Percentiles rank a stretch among this genome's conserved stretches.
phyloP scores from a whole-genome alignment of 306 rosid genomes.

The Begonia fuchsioides region DNA sequence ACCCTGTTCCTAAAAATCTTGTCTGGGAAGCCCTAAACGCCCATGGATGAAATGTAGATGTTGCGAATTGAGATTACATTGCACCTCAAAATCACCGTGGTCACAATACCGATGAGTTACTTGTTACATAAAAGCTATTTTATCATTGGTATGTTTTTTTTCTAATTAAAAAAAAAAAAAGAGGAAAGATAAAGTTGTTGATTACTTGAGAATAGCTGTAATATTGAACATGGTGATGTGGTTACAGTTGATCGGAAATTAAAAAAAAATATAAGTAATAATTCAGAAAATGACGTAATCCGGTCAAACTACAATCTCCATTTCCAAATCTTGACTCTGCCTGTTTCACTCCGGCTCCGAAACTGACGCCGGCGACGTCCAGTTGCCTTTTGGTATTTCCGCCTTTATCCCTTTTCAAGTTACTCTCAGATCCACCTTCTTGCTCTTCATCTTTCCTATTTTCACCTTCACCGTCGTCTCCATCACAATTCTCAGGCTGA shows the following conservation, averaged over 20 bases:
- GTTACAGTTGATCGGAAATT: no score
- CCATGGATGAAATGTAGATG: slow-evolving; percentile 10
- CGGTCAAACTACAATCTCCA: slow-evolving; percentile 18
- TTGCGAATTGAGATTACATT: no score
- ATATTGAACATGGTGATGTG: no score
- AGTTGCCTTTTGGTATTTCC: slow-evolving; percentile 54
- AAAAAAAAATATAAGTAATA: no score
- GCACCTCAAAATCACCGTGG: no score
- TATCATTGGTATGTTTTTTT: no score
- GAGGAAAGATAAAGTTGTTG: no score
- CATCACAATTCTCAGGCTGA: slow-evolving; percentile 55
- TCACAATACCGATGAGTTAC: no score
- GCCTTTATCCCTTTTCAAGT: slow-evolving; percentile 54
- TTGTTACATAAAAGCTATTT: no score
- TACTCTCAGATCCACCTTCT: slow-evolving; percentile 76
- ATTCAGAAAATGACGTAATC: no score
- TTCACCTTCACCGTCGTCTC: slow-evolving; percentile 73
- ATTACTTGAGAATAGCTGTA: no score
- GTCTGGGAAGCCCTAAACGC: slow-evolving; percentile 69
- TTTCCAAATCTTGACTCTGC: slow-evolving; percentile 98
- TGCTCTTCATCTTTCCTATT: slow-evolving; percentile 53
- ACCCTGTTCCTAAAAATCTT: slow-evolving; percentile 30
- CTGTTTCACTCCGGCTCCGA: slow-evolving; percentile 61
- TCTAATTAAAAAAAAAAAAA: no score
- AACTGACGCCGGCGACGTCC: slow-evolving; percentile 68